These are phyloP conservation scores for Barbatosphaeria neglecta DNA, from an alignment of 495 filamentous ascomycete species.

Conservation along the genomic window DNA sequence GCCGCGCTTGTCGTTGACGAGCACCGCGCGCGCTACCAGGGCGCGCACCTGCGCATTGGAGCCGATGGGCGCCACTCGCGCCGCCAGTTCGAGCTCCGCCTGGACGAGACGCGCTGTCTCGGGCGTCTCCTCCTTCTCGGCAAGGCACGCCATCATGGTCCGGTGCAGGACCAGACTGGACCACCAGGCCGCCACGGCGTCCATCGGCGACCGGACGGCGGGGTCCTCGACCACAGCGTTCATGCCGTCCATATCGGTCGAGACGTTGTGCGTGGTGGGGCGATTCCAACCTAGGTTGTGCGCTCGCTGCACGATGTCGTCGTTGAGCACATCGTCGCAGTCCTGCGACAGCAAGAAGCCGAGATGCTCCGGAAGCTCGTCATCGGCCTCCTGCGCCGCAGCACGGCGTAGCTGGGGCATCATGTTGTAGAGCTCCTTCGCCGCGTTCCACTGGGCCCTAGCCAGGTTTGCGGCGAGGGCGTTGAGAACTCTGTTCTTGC, in stretches of 20 bases:
- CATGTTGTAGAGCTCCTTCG: constrained; percentile 50
- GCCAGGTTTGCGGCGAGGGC: constrained; percentile 56
- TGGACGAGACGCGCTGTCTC: constrained; percentile 26
- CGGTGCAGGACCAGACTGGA: constrained; percentile 65
- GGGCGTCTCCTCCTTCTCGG: constrained; percentile 25
- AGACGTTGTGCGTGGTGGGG: constrained; percentile 52
- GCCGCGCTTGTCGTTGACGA: constrained; percentile 41
- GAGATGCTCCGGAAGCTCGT: constrained; percentile 67
- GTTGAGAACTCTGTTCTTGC: constrained; percentile 52
- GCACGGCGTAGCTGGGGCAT: constrained; percentile 36
- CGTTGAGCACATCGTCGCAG: constrained; percentile 66
- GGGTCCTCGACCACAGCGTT: constrained; percentile 78
- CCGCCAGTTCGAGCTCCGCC: constrained; percentile 53
- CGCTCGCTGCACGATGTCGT: constrained; percentile 68
- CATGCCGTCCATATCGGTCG: constrained; percentile 55
- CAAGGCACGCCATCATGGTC: constrained; percentile 50
- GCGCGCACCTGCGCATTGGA: constrained; percentile 67
- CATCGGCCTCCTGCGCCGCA: constrained; percentile 35
- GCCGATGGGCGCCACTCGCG: constrained; percentile 64
- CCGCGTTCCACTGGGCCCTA: constrained; percentile 68
- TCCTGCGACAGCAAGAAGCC: constrained; percentile 60
- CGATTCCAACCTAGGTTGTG: constrained; percentile 88
- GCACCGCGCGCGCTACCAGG: constrained; percentile 57
- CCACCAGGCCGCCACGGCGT: constrained; percentile 86
- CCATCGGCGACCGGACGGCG: constrained; percentile 76